Evolutionary conservation across 2,329 filamentous ascomycete genomes (phyloP).

Genomic region (Penicillium glabrum): DNA sequence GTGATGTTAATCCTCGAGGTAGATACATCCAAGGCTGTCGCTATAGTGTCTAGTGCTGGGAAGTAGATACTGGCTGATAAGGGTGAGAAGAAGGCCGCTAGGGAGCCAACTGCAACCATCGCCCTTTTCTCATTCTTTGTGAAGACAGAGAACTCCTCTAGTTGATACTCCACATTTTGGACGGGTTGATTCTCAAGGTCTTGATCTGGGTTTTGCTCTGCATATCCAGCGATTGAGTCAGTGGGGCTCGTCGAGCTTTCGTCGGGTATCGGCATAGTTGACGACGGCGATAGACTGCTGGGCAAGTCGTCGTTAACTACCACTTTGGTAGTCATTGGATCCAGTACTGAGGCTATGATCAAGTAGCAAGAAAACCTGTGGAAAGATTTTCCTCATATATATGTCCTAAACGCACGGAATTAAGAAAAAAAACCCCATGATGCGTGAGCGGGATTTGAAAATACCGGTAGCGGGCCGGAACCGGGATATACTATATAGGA

Average conservation of each 20-base stretch:
- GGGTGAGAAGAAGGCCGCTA: slow-evolving; percentile 33
- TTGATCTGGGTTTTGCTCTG: not conserved
- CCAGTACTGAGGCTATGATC: too few relatives aligned
- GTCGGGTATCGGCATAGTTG: not conserved
- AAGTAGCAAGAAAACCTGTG: not conserved
- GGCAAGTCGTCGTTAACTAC: not conserved
- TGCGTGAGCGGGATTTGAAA: not conserved
- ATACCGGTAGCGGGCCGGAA: not conserved
- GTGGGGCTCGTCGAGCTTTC: not conserved
- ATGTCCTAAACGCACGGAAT: not conserved
- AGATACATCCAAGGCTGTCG: slow-evolving; percentile 41
- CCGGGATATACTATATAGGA: not conserved
- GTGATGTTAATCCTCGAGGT: slow-evolving; percentile 50
- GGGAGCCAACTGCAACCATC: slow-evolving; percentile 23
- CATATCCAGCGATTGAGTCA: not conserved
- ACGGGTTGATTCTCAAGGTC: not conserved
- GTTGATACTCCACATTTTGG: not conserved
- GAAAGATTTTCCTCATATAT: not conserved
- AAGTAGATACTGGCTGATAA: slow-evolving; percentile 39
- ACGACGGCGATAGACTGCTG: not conserved
- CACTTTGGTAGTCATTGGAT: not conserved
- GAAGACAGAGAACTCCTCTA: slow-evolving; percentile 39
- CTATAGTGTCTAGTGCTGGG: slow-evolving; percentile 37
- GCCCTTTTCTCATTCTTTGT: slow-evolving; percentile 22
- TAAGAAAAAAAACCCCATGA: not conserved